Percentiles rank a stretch among this genome's conserved stretches.
These are phyloP conservation scores for Agarophyton chilense DNA, from an alignment of 23 red algal species.

Conservation along the genomic window DNA sequence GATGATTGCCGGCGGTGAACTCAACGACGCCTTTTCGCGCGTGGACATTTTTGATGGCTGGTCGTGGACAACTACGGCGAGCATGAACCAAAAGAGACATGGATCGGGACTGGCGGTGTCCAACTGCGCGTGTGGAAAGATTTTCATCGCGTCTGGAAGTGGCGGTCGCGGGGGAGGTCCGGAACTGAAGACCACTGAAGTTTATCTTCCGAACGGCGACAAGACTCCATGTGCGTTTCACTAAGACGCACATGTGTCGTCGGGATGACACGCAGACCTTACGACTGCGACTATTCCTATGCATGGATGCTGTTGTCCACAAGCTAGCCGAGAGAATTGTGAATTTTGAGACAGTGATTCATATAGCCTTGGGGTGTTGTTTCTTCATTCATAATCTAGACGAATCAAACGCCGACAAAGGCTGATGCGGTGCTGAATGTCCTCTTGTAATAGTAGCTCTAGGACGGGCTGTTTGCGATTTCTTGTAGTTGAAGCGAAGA, in stretches of 20 bases:
- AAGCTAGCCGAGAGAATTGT: too few relatives aligned
- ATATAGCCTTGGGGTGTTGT: too few relatives aligned
- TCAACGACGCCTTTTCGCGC: conserved; percentile 18
- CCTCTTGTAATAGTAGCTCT: too few relatives aligned
- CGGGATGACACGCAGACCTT: too few relatives aligned
- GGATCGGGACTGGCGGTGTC: conserved; percentile 54
- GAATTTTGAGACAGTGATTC: too few relatives aligned
- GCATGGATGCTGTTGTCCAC: too few relatives aligned
- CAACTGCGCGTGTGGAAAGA: conserved; percentile 52
- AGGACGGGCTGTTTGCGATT: too few relatives aligned
- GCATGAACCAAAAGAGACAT: conserved; percentile 28
- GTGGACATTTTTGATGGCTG: conserved; percentile 55
- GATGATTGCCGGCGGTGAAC: conserved; percentile 69
- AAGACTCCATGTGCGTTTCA: neutral
- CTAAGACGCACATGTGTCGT: neutral
- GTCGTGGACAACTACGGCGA: conserved; percentile 4
- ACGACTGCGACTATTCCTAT: too few relatives aligned
- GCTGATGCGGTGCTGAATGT: too few relatives aligned
- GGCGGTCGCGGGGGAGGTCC: conserved; percentile 56
- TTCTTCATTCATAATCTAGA: too few relatives aligned
- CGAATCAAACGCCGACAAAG: too few relatives aligned
- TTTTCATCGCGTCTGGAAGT: conserved; percentile 72
- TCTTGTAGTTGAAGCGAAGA: too few relatives aligned
- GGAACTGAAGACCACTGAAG: conserved; percentile 68
- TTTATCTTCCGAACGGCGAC: conserved; percentile 39